Percentiles rank a stretch among this genome's conserved stretches.
phyloP scores from a whole-genome alignment of 176 grass and related monocot genomes.

The Calamus simplicifolius region DNA sequence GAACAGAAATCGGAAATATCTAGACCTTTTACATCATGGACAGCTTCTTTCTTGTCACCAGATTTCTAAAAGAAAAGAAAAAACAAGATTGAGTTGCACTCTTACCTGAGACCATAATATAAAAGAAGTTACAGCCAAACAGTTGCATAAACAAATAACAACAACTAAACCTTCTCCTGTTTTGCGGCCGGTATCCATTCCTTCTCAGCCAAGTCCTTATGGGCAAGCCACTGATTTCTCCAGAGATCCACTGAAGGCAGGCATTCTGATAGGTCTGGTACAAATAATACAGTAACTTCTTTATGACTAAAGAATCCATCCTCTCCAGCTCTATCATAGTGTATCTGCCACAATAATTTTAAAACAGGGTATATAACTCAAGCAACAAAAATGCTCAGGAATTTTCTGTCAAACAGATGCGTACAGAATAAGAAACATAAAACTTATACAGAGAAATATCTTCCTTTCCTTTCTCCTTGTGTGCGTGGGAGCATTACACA shows the following conservation, averaged over 20 bases:
- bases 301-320: conserved; percentile 73
- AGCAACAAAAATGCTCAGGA: not conserved
- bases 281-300: conserved; percentile 87
- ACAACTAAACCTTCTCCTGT: conserved; percentile 64
- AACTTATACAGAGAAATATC: too few relatives aligned
- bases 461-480: too few relatives aligned
- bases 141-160: not conserved
- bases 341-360: conserved; percentile 46
- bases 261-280: conserved; percentile 76
- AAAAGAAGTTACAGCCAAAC: too few relatives aligned
- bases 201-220: conserved; percentile 52
- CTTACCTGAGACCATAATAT: too few relatives aligned
- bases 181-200: conserved; percentile 33
- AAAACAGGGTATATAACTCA: not conserved
- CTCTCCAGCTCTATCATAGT: conserved; percentile 81
- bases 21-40: conserved; percentile 28
- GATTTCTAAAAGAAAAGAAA: conserved; percentile 45
- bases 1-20: not conserved
- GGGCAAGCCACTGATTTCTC: conserved; percentile 64
- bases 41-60: conserved; percentile 47
- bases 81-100: not conserved
- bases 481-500: too few relatives aligned
- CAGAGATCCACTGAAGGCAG: conserved; percentile 68
- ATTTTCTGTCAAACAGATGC: too few relatives aligned
- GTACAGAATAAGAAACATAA: too few relatives aligned